Evolutionary conservation across 495 filamentous ascomycete genomes (phyloP).

Genomic region (Collariella sp.): DNA sequence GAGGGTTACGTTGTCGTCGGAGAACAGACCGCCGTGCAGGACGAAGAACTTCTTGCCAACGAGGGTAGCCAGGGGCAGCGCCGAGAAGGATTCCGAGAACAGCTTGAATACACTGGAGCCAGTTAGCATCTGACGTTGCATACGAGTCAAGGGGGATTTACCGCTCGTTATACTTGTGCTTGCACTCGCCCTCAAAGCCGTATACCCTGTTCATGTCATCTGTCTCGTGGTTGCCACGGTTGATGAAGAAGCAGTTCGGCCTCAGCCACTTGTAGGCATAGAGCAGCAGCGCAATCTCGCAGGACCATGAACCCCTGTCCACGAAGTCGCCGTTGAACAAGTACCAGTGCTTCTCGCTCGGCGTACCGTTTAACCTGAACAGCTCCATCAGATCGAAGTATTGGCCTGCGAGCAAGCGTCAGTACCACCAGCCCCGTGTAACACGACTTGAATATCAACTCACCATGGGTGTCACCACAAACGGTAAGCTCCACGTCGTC

Average conservation of each 20-base stretch:
- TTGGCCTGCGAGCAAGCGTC: constrained; percentile 55
- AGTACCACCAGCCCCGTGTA: not conserved
- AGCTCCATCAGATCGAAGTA: constrained; percentile 96
- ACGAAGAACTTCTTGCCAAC: constrained; percentile 89
- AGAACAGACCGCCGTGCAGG: constrained; percentile 94
- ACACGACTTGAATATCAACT: constrained; percentile 12
- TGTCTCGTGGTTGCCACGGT: constrained; percentile 97
- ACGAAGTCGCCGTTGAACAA: constrained; percentile 99
- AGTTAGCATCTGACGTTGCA: constrained; percentile 13
- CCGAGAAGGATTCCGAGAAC: constrained; percentile 97
- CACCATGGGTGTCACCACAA: constrained; percentile 95
- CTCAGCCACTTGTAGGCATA: constrained; percentile 96
- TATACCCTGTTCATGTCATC: constrained; percentile 99
- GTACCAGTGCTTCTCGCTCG: constrained; percentile 76
- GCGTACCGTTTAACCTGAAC: constrained; percentile 83
- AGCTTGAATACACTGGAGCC: constrained; percentile 67
- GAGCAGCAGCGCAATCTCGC: constrained; percentile 85
- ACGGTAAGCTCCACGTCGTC: constrained; percentile 76
- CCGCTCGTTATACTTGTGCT: constrained; percentile 92
- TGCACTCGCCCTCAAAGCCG: constrained; percentile 97
- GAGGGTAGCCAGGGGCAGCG: constrained; percentile 83
- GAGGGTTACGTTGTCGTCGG: constrained; percentile 84
- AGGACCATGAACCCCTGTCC: constrained; percentile 94
- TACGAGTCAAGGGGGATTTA: constrained; percentile 10
- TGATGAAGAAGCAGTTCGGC: constrained; percentile 83